Base-by-base conservation (phyloP, 192 early-diverging fungal genomes). In the Linderina pennispora region DNA sequence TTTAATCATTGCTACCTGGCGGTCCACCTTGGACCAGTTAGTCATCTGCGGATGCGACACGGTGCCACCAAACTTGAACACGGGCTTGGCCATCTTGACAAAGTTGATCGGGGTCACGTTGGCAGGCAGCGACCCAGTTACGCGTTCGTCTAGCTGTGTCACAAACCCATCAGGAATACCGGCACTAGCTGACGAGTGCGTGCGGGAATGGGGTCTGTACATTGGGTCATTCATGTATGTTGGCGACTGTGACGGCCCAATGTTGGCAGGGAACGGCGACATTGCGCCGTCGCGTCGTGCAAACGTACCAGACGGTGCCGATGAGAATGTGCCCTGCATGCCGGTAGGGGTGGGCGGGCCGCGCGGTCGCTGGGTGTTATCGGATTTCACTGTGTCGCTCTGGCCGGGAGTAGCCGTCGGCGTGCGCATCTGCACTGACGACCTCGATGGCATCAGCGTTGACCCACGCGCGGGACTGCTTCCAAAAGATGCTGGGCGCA, bases 1-100 rank as follows among this genome's bases (percentile, higher is more conserved):
- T 47, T 80, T 77, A 1, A 87, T 75, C 58, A 78, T 80, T 11
- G 74, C 57, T 32, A 82, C 82, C 41, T 85, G 80, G 13, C 74
- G 71, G 53, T 87, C 83, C 4, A 87, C 72, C 45, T 82, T 78
- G 21, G 44, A 47, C 71, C 83, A 87, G 50, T 49, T 35, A 39
- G 46, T 20, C 0, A 53, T 47, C 4, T 73, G 58, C 1, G 69
- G 69, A 21, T 66, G 53, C 32, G 69, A 66, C 11, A 73, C 58
- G 28, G 61, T 53, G 0, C 62, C 69, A 22, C 63, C 63, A 21
- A 58, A 66, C 23, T 66, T 65, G 55, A 73, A 65, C 18, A 73
- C 69, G 0, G 62, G 69, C 5, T 58, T 53, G 2, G 69, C 48
- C 58, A 65, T 65, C 23, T 73, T 73, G 40, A 66, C 63, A 15